These are phyloP conservation scores for Phyllosticta citriasiana DNA, from an alignment of 2,329 filamentous ascomycete genomes.

Conservation along the genomic window DNA sequence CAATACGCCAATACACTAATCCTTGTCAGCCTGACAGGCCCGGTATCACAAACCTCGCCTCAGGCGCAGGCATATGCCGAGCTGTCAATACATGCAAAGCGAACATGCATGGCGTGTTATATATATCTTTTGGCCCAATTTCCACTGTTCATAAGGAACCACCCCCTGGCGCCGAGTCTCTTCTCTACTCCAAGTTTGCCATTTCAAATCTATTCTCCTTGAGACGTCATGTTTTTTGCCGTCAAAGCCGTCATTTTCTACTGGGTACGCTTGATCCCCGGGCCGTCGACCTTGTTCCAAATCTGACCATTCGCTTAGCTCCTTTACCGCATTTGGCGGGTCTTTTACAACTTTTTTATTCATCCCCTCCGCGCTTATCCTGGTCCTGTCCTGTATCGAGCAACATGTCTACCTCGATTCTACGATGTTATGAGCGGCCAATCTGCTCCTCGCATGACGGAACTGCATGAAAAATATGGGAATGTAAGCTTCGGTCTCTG, in stretches of 20 bases:
- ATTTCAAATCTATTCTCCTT: background rate
- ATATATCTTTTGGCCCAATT: background rate
- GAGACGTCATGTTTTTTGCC: background rate
- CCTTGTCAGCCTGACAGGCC: background rate
- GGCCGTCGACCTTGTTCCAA: background rate
- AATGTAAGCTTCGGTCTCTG: background rate
- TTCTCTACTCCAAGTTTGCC: background rate
- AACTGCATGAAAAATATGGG: background rate
- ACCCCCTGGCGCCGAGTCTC: background rate
- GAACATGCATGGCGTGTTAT: background rate
- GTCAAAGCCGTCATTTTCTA: background rate
- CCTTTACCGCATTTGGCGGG: background rate
- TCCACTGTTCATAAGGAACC: background rate
- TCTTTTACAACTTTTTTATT: conserved; percentile 7
- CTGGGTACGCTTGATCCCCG: background rate
- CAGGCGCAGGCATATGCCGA: background rate
- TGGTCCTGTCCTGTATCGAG: conserved; percentile 4
- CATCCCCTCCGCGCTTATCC: conserved; percentile 9
- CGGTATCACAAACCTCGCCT: background rate
- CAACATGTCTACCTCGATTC: background rate
- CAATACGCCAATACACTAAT: background rate
- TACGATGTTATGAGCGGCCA: background rate
- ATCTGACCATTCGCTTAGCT: background rate
- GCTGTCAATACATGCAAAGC: background rate
- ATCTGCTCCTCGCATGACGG: background rate